Evolutionary conservation across 176 grass and related monocot genomes (phyloP), one percentile per base, ranked within the genome.

Genomic region (Hsuehochloa calcarea): DNA sequence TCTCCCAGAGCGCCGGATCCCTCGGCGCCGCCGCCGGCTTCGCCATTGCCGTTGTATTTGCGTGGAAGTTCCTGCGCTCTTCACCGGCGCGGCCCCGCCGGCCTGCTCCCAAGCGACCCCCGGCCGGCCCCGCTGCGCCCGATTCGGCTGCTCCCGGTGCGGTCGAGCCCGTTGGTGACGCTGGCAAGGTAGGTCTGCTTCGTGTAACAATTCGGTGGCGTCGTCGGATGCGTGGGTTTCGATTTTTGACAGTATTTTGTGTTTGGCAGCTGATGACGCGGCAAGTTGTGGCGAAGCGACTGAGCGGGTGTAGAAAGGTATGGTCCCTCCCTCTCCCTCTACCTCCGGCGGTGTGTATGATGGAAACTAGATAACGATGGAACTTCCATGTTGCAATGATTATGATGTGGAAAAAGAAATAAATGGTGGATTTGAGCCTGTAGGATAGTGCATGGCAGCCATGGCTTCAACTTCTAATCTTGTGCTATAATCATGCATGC

Each of bases 21-120:
- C 77, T 99, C 39, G 91, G 91, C 55, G 93, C 96, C 25, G 91
- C 94, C 60, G 96, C 96, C 16, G 96, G 96, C 11, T 99, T 99
- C 74, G 96, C 96, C 52, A 94, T 99, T 89, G 96, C 96, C 3
- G 84, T 96, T 23, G 90, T 96, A 5, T 99, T 99, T 82, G 91
- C 91, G 14, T 99, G 96, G 96, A 99, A 81, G 84, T 87, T 99
- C 76, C 46, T 96, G 83, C 89, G 88, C 58, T 80, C 89, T 8
- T 72, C 81, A 20, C 82, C 85, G 9, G 64, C 81, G 46, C 64
- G 84, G 14, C 85, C 82, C 44, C 71, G 87, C 39, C 78, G 88
- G 31, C 65, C 68, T 8, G 66, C 82, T 15, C 90, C 89, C 40
- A 99, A 99, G 89, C 92, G 90, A 0, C 89, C 88, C 65, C 65